A percentile compares a stretch with the other conserved stretches of the same genome.
These are phyloP conservation scores for Emydomyces testavorans DNA, from an alignment of 2,329 filamentous ascomycete genomes.

Conservation along the genomic window DNA sequence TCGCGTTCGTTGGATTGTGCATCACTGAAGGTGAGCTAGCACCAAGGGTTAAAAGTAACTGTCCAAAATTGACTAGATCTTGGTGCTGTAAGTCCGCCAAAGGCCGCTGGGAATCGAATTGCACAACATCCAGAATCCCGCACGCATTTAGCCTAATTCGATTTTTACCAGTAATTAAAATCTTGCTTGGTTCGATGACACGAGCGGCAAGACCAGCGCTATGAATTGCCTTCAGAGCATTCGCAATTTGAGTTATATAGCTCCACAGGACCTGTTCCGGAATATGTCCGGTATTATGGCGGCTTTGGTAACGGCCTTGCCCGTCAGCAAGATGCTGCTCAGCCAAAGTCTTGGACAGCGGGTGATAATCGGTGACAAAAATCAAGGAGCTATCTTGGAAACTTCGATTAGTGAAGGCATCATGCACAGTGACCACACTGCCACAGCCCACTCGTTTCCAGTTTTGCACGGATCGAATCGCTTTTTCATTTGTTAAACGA, in stretches of 20 bases:
- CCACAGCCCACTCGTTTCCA: slow-evolving; percentile 80
- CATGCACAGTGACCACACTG: slow-evolving; percentile 73
- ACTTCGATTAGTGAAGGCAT: slow-evolving; percentile 83
- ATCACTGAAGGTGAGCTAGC: slow-evolving; percentile 51
- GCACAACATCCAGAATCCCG: slow-evolving; percentile 77
- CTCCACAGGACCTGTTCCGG: slow-evolving; percentile 73
- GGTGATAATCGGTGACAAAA: slow-evolving; percentile 87
- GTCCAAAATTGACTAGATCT: slow-evolving; percentile 74
- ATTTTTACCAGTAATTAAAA: slow-evolving; percentile 81
- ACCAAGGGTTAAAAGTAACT: slow-evolving; percentile 70
- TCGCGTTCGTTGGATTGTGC: slow-evolving; percentile 54
- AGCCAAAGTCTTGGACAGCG: slow-evolving; percentile 75
- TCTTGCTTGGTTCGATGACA: slow-evolving; percentile 75
- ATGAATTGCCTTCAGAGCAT: slow-evolving; percentile 78
- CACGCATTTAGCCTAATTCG: slow-evolving; percentile 80
- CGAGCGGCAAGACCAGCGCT: slow-evolving; percentile 68
- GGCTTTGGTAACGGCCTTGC: slow-evolving; percentile 32
- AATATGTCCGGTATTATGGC: slow-evolving; percentile 41
- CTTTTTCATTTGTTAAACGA: slow-evolving; percentile 75
- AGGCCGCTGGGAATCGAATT: slow-evolving; percentile 60
- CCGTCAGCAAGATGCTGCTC: slow-evolving; percentile 53
- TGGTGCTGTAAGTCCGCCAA: slow-evolving; percentile 72
- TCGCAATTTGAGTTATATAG: slow-evolving; percentile 84
- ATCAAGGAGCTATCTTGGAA: slow-evolving; percentile 94
- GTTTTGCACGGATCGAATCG: slow-evolving; percentile 71